A percentile compares a stretch with the other conserved stretches of the same genome.
phyloP scores from a whole-genome alignment of 78 protist species.

The Guillardia theta region DNA sequence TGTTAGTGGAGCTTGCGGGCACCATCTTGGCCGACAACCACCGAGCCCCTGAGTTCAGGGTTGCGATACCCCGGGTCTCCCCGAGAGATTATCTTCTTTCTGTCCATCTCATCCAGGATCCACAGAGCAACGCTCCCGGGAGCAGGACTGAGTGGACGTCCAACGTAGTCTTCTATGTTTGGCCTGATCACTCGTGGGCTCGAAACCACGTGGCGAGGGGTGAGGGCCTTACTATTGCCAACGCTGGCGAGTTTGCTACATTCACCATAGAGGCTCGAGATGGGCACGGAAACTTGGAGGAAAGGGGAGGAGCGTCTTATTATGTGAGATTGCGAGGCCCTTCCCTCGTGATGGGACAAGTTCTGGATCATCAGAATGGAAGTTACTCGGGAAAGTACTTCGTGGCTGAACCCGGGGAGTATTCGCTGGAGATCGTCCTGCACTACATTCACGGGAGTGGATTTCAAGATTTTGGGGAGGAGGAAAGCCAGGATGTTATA shows the following conservation, averaged over 20 bases:
- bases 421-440: background rate
- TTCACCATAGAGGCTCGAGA: constrained; percentile 13
- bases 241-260: background rate
- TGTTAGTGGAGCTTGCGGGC: background rate
- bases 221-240: background rate
- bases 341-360: background rate
- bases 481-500: background rate
- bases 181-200: background rate
- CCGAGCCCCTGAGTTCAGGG: background rate
- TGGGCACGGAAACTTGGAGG: background rate
- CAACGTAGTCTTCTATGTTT: background rate
- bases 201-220: background rate
- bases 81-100: background rate
- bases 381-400: background rate
- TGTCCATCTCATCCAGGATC: background rate
- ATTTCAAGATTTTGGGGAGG: background rate
- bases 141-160: background rate
- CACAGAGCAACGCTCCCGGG: background rate
- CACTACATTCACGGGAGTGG: background rate
- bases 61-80: background rate
- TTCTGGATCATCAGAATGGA: background rate
- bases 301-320: background rate
- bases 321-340: background rate
- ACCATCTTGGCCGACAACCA: background rate
- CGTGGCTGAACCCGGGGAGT: background rate